A percentile compares a stretch with the other conserved stretches of the same genome.
phyloP scores from a whole-genome alignment of 2,329 filamentous ascomycete species.

The Fusarium liriodendri region DNA sequence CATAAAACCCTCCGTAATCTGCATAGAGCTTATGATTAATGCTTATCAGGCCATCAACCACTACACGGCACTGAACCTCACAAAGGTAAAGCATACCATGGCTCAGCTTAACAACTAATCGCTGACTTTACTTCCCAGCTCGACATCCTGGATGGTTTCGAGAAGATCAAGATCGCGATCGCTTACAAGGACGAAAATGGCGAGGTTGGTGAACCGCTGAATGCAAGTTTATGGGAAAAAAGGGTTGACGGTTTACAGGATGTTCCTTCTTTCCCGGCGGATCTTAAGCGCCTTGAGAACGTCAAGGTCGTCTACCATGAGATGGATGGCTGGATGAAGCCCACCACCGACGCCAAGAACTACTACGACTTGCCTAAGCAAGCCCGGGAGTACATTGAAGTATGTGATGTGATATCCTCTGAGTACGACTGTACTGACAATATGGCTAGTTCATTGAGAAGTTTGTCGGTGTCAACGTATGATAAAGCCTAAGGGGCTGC shows the following conservation, averaged over 20 bases:
- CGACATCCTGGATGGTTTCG: constrained; percentile 78
- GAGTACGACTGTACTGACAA: neutral
- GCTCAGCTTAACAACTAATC: neutral
- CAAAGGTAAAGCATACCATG: neutral
- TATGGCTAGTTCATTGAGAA: neutral
- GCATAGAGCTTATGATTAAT: neutral
- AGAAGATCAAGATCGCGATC: constrained; percentile 70
- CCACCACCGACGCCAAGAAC: constrained; percentile 65
- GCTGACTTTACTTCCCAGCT: constrained; percentile 49
- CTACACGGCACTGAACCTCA: constrained; percentile 63
- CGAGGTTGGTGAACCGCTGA: neutral
- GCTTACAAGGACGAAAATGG: constrained; percentile 63
- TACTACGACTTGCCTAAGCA: constrained; percentile 67
- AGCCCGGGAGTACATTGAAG: constrained; percentile 68
- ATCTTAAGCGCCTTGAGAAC: constrained; percentile 54
- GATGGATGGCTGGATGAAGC: constrained; percentile 73
- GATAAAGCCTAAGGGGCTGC: neutral
- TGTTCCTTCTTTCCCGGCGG: constrained; percentile 70
- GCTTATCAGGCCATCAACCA: neutral
- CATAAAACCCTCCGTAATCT: neutral
- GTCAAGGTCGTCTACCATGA: constrained; percentile 73
- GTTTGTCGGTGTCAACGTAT: neutral
- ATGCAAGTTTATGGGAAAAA: neutral
- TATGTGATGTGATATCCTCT: neutral
- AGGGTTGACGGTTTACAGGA: constrained; percentile 35